Percentiles rank a stretch among this genome's conserved stretches.
Conservation (phyloP, 2,329 filamentous ascomycete species). For the Zasmidium cellare region DNA sequence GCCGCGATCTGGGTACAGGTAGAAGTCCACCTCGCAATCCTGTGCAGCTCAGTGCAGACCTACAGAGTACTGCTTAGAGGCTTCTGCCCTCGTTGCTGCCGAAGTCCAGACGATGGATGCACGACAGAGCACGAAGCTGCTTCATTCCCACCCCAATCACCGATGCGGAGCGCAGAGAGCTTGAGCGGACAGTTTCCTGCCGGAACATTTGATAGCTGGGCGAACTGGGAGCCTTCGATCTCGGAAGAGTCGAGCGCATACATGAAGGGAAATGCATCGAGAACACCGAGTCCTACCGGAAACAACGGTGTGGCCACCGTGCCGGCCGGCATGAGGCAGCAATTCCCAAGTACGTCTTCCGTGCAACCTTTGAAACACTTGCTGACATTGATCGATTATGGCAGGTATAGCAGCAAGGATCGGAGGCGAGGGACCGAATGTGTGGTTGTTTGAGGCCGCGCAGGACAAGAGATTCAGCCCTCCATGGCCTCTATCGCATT, state of each 20-base stretch:
- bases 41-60: constrained; percentile 17
- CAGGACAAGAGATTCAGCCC: neutral
- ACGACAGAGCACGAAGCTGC: neutral
- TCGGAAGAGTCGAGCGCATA: neutral
- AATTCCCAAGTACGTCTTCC: neutral
- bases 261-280: neutral
- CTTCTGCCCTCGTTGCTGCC: constrained; percentile 8
- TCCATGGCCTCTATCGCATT: neutral
- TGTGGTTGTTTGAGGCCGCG: neutral
- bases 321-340: neutral
- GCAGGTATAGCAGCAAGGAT: neutral
- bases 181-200: neutral
- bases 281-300: neutral
- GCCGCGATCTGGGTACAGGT: constrained; percentile 14
- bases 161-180: neutral
- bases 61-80: constrained; percentile 17
- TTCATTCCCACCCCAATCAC: neutral
- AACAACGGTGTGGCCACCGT: neutral
- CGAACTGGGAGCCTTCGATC: neutral
- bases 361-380: neutral
- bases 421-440: neutral
- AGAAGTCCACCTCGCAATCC: constrained; percentile 17
- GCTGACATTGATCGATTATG: neutral
- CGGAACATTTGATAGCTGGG: neutral
- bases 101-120: constrained; percentile 4